Conservation (phyloP, 1,284 basidiomycete species). For the Leucoagaricus sp. region DNA sequence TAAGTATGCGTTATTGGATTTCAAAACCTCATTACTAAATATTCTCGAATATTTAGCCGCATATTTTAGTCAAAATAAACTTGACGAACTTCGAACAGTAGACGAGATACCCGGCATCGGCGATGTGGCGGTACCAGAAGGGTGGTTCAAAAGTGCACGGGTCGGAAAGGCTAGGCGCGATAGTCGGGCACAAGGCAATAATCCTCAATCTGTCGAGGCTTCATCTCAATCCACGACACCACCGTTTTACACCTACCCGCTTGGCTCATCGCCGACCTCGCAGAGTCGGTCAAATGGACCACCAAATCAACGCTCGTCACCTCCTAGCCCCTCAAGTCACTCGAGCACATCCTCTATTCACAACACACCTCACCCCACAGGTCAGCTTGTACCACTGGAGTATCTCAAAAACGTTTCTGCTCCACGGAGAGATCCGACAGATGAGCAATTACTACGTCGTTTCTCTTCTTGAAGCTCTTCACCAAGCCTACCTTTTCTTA, state of each 20-base stretch:
- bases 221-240: conserved; percentile 19
- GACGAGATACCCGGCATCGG: conserved; percentile 66
- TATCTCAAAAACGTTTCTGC: conserved; percentile 52
- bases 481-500: not conserved
- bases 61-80: conserved; percentile 75
- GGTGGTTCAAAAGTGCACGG: conserved; percentile 75
- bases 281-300: conserved; percentile 16
- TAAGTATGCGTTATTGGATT: conserved; percentile 54
- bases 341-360: conserved; percentile 25
- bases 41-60: conserved; percentile 50
- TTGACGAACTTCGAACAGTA: conserved; percentile 67
- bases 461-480: conserved; percentile 35
- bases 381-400: conserved; percentile 59
- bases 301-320: conserved; percentile 17
- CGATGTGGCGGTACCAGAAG: conserved; percentile 66
- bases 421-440: conserved; percentile 55
- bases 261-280: conserved; percentile 18
- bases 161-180: conserved; percentile 65
- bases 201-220: conserved; percentile 24
- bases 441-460: conserved; percentile 57
- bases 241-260: conserved; percentile 22
- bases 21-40: not conserved
- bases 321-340: conserved; percentile 24
- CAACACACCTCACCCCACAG: conserved; percentile 26
- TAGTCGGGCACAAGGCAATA: conserved; percentile 34